These are phyloP conservation scores for Coprinopsis strossmayeri DNA, from an alignment of 768 basidiomycete species.

Conservation along the genomic window DNA sequence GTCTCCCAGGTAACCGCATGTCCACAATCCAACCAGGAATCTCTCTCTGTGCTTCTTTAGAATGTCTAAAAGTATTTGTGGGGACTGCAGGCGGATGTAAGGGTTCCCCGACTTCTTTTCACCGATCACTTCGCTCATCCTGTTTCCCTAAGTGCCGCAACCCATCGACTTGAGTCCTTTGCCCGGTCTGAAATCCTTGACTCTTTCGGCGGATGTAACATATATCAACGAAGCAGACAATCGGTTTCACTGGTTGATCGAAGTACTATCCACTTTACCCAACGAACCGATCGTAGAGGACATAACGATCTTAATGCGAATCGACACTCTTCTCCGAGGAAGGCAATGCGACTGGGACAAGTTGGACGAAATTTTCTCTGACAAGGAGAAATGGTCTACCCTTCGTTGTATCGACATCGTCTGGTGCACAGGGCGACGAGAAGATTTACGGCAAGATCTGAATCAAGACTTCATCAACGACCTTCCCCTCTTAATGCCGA, in stretches of 20 bases:
- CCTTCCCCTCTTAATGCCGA: slow-evolving; percentile 6
- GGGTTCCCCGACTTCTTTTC: too few species aligned
- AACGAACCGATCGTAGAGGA: slow-evolving; percentile 1
- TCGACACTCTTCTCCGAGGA: slow-evolving; percentile 3
- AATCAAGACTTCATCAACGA: slow-evolving; percentile 6
- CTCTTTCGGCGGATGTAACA: slow-evolving; percentile 7
- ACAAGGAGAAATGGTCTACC: not conserved
- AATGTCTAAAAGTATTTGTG: slow-evolving; percentile 7
- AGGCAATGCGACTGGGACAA: slow-evolving; percentile 8
- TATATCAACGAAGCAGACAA: slow-evolving; percentile 1
- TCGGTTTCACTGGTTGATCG: slow-evolving; percentile 8
- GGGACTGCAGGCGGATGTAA: slow-evolving; percentile 11
- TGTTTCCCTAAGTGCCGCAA: slow-evolving; percentile 5
- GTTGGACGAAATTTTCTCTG: slow-evolving; percentile 1
- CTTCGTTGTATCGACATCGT: slow-evolving; percentile 4
- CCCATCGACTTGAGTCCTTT: not conserved
- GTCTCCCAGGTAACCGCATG: slow-evolving; percentile 7
- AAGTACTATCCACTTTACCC: not conserved
- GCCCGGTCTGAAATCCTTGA: not conserved
- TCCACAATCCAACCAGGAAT: slow-evolving; percentile 1
- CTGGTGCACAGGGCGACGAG: slow-evolving; percentile 7
- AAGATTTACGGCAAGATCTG: slow-evolving; percentile 7
- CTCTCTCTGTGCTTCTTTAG: not conserved
- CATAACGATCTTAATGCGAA: slow-evolving; percentile 8
- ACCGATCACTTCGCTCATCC: too few species aligned